These are phyloP conservation scores for Scleroderma bovista DNA, from an alignment of 768 basidiomycete species.

Conservation along the genomic window DNA sequence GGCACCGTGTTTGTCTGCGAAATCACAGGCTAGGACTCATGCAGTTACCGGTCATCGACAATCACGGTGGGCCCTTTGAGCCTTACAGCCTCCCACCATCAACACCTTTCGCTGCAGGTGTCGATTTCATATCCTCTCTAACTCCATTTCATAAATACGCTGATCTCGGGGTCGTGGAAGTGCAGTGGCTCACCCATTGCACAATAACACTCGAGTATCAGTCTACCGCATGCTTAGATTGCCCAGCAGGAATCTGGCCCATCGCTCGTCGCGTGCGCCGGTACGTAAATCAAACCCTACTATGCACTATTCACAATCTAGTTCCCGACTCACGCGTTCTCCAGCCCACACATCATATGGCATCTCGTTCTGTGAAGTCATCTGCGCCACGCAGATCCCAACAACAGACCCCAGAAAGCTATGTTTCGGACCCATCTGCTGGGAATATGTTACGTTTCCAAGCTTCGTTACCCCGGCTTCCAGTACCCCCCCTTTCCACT, in stretches of 20 bases:
- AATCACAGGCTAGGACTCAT: background rate
- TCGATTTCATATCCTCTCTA: constrained; percentile 8
- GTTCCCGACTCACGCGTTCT: background rate
- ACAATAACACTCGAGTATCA: background rate
- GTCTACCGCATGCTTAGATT: constrained; percentile 14
- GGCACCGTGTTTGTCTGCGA: background rate
- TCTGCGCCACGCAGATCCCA: constrained; percentile 27
- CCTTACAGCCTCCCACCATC: background rate
- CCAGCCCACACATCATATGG: constrained; percentile 19
- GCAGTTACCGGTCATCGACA: background rate
- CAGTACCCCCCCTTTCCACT: constrained; percentile 77
- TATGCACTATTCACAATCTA: background rate
- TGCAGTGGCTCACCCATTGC: constrained; percentile 3
- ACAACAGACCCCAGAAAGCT: constrained; percentile 36
- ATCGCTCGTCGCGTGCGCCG: constrained; percentile 11
- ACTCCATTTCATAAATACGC: constrained; percentile 10
- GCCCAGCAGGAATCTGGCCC: constrained; percentile 11
- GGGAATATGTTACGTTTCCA: constrained; percentile 71
- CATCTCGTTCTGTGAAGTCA: constrained; percentile 26
- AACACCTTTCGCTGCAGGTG: background rate
- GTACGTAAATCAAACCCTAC: constrained; percentile 7
- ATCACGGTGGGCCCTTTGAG: background rate
- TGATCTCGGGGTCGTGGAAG: constrained; percentile 2
- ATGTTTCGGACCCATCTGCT: constrained; percentile 50
- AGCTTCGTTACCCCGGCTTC: constrained; percentile 66